Evolutionary conservation across 2,329 filamentous ascomycete species (phyloP).

Genomic region (Epichloe typhina): DNA sequence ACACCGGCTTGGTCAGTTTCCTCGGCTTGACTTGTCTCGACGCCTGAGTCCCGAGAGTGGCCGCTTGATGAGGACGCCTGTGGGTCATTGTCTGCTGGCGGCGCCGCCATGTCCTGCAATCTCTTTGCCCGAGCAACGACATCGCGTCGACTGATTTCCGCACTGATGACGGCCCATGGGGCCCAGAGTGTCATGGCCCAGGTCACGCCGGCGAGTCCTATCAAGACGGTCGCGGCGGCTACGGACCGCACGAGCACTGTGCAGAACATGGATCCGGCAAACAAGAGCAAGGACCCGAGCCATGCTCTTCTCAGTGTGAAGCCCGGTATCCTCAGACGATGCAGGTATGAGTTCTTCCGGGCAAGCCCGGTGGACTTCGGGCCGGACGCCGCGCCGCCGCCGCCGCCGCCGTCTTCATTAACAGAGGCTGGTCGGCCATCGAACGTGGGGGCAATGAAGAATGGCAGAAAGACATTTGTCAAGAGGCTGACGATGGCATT

Average conservation of each 20-base stretch:
- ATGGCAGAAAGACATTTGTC: slow-evolving; percentile 72
- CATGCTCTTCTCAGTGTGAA: slow-evolving; percentile 82
- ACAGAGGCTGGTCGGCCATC: slow-evolving; percentile 27
- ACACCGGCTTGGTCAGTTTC: slow-evolving; percentile 71
- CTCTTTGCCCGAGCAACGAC: slow-evolving; percentile 33
- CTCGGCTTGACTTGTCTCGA: slow-evolving; percentile 29
- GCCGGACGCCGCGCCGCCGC: background rate
- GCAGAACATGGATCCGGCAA: slow-evolving; percentile 66
- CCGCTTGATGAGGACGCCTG: slow-evolving; percentile 2
- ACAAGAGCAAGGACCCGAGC: slow-evolving; percentile 75
- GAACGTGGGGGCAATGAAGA: slow-evolving; percentile 76
- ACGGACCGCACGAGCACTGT: slow-evolving; percentile 68
- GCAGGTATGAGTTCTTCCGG: slow-evolving; percentile 33
- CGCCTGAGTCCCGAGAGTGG: slow-evolving; percentile 10
- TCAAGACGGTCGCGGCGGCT: slow-evolving; percentile 58
- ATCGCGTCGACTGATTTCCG: slow-evolving; percentile 77
- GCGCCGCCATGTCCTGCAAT: slow-evolving; percentile 10
- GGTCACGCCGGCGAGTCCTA: slow-evolving; percentile 73
- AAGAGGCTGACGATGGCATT: slow-evolving; percentile 76
- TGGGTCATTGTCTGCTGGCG: background rate
- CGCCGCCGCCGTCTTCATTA: background rate
- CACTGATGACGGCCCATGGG: slow-evolving; percentile 87
- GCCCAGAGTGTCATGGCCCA: slow-evolving; percentile 94
- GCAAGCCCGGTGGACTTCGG: background rate
- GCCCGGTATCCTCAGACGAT: slow-evolving; percentile 60